Conservation (phyloP, 2,329 filamentous ascomycete genomes). For the Botrytis cinerea region DNA sequence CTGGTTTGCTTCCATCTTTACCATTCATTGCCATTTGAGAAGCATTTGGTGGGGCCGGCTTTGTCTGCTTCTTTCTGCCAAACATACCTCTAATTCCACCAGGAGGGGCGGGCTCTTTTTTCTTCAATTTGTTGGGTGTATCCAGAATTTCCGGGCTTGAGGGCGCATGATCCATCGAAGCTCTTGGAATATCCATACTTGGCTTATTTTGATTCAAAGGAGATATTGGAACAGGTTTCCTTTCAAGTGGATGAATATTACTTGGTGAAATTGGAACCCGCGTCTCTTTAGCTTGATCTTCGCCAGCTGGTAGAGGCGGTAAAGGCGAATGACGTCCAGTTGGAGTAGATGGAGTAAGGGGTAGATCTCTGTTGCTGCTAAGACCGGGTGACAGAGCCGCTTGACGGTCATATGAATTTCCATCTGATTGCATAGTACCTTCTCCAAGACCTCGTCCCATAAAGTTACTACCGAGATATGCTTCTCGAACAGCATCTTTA, state of each 20-base stretch:
- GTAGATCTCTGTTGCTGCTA: constrained; percentile 35
- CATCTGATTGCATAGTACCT: constrained; percentile 49
- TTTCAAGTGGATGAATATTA: constrained; percentile 27
- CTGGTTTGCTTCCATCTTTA: constrained; percentile 41
- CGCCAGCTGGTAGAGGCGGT: constrained; percentile 27
- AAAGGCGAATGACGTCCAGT: constrained; percentile 26
- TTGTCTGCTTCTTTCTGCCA: constrained; percentile 53
- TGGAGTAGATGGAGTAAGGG: constrained; percentile 46
- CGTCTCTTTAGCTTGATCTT: constrained; percentile 44
- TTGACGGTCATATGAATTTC: constrained; percentile 34
- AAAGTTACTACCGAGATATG: constrained; percentile 76
- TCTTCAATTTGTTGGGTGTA: constrained; percentile 57
- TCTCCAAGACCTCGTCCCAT: constrained; percentile 67
- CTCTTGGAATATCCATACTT: constrained; percentile 32
- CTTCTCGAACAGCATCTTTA: constrained; percentile 79
- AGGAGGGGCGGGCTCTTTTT: constrained; percentile 43
- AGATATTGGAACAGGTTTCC: constrained; percentile 29
- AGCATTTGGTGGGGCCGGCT: constrained; percentile 24
- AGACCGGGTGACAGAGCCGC: constrained; percentile 29
- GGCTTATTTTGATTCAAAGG: constrained; percentile 28
- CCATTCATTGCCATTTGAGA: constrained; percentile 35
- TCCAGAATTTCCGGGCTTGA: constrained; percentile 50
- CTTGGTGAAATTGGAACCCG: constrained; percentile 32
- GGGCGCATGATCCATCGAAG: constrained; percentile 31
- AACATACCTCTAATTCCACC: constrained; percentile 67